A percentile compares a stretch with the other conserved stretches of the same genome.
Conservation (phyloP, 768 basidiomycete genomes). For the Crucibulum laeve region DNA sequence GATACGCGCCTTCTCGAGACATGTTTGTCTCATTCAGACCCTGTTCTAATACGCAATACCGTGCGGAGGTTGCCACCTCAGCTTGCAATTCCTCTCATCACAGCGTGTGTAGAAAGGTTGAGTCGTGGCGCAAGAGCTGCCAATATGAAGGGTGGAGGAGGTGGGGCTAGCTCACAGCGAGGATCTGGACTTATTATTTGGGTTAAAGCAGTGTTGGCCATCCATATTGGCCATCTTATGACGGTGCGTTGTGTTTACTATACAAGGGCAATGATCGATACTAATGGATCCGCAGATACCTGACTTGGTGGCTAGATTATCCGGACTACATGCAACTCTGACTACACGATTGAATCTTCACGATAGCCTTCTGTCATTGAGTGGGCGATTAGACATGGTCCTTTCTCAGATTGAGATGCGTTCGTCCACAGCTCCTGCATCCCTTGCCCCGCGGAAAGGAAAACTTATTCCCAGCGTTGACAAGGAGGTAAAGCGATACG, state of each 20-base stretch:
- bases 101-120: constrained; percentile 85
- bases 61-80: constrained; percentile 83
- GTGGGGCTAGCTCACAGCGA: constrained; percentile 76
- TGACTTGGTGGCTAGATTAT: constrained; percentile 82
- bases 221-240: constrained; percentile 91
- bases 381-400: constrained; percentile 90
- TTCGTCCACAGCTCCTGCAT: constrained; percentile 62
- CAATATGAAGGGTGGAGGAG: constrained; percentile 74
- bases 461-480: constrained; percentile 27
- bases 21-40: constrained; percentile 80
- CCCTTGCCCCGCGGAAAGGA: constrained; percentile 38
- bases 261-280: background rate
- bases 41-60: constrained; percentile 79
- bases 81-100: constrained; percentile 80
- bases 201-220: constrained; percentile 77
- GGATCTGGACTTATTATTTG: constrained; percentile 67
- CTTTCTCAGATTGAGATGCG: constrained; percentile 91
- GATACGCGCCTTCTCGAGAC: constrained; percentile 86
- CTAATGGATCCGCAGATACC: constrained; percentile 66
- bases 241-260: constrained; percentile 55
- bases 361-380: constrained; percentile 78
- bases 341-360: constrained; percentile 78
- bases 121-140: constrained; percentile 68
- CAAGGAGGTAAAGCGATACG: constrained; percentile 47
- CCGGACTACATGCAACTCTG: constrained; percentile 79